These are phyloP conservation scores for Saksenaea vasiformis DNA, from an alignment of 371 early-diverging fungal genomes.

Conservation along the genomic window DNA sequence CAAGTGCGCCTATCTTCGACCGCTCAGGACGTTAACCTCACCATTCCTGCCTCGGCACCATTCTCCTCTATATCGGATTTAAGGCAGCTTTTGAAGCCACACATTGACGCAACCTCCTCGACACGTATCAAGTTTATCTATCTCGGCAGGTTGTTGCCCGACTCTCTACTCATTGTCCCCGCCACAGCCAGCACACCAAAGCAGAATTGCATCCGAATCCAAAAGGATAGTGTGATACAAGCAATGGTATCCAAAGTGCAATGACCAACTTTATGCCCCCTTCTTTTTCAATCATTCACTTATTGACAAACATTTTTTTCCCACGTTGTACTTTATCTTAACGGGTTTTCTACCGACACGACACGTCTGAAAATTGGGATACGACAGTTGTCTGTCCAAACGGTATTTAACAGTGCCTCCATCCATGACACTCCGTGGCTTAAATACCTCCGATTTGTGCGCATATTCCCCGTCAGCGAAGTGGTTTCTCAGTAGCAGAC, in stretches of 20 bases:
- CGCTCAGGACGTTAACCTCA: background rate
- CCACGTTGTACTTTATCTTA: background rate
- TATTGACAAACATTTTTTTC: background rate
- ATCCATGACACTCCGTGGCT: too few relatives aligned
- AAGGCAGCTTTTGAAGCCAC: background rate
- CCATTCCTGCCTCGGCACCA: background rate
- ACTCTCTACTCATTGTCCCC: background rate
- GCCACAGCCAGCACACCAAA: background rate
- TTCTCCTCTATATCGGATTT: background rate
- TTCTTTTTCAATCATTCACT: background rate
- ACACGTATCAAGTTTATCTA: slow-evolving; percentile 4
- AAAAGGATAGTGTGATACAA: slow-evolving; percentile 1
- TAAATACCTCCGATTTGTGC: too few relatives aligned
- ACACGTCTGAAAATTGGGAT: too few relatives aligned
- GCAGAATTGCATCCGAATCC: background rate
- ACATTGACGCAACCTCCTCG: background rate
- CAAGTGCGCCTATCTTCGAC: background rate
- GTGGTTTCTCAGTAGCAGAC: too few relatives aligned
- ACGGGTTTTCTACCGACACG: too few relatives aligned
- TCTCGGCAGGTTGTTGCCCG: background rate
- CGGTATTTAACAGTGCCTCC: too few relatives aligned
- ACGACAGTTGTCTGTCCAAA: too few relatives aligned
- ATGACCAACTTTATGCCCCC: background rate
- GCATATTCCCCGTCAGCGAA: too few relatives aligned
- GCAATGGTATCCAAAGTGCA: slow-evolving; percentile 1